phyloP scores from a whole-genome alignment of 768 basidiomycete species.

The Mycena kentingensis region DNA sequence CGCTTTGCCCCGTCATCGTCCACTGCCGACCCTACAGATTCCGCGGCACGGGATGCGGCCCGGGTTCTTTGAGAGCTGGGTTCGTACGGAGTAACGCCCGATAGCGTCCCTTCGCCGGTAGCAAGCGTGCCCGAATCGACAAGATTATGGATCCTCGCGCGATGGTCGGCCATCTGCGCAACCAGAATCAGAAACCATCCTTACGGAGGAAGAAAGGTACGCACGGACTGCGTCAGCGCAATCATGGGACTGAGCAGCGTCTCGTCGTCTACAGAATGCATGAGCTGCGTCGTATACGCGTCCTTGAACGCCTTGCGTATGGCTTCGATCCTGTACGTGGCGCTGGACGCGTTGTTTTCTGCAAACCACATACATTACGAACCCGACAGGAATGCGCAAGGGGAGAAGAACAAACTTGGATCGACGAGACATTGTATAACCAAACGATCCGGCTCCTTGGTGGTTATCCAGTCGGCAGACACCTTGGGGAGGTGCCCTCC shows the following conservation, averaged over 20 bases:
- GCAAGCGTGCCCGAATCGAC: not conserved
- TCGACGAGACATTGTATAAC: slow-evolving; percentile 46
- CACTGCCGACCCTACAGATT: too few species aligned
- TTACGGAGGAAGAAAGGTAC: not conserved
- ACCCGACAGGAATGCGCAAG: not conserved
- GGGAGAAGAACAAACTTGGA: slow-evolving; percentile 33
- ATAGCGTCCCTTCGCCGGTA: not conserved
- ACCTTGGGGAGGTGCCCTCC: slow-evolving; percentile 39
- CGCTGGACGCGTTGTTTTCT: slow-evolving; percentile 45
- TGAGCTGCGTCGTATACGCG: slow-evolving; percentile 30
- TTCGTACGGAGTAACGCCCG: not conserved
- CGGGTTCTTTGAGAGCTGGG: not conserved
- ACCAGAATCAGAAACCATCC: not conserved
- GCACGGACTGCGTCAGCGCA: slow-evolving; percentile 28
- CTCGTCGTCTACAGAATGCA: slow-evolving; percentile 16
- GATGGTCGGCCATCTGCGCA: not conserved
- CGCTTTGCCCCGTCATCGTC: too few species aligned
- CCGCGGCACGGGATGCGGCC: not conserved
- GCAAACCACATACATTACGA: not conserved
- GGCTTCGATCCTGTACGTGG: slow-evolving; percentile 32
- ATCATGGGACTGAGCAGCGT: slow-evolving; percentile 32
- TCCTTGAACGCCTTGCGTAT: slow-evolving; percentile 39
- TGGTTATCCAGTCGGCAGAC: slow-evolving; percentile 34
- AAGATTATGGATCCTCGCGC: not conserved
- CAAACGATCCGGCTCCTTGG: slow-evolving; percentile 29